Evolutionary conservation across 257 asterid genomes (phyloP).

Genomic region (Rehmannia glutinosa): DNA sequence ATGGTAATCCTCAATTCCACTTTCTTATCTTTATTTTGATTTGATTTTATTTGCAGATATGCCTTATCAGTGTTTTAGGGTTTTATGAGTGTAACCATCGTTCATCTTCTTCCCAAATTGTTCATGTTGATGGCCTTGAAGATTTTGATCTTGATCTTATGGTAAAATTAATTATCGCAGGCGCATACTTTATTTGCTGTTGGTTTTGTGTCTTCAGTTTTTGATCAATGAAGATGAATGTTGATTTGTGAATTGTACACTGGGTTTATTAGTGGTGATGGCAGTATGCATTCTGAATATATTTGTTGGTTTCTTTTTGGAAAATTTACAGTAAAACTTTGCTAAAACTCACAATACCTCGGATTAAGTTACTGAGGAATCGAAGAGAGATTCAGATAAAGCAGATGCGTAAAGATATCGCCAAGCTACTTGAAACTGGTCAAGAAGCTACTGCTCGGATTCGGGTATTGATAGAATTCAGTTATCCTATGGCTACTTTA

Average conservation of each 20-base stretch:
- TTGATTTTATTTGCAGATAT: background rate
- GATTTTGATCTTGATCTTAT: background rate
- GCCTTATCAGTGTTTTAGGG: constrained; percentile 22
- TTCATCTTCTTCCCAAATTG: background rate
- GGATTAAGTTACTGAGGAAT: constrained; percentile 85
- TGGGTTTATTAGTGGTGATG: too few relatives aligned
- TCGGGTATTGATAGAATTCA: too few relatives aligned
- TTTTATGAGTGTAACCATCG: constrained; percentile 2
- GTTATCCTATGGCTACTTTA: too few relatives aligned
- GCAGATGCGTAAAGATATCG: constrained; percentile 87
- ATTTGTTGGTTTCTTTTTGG: too few relatives aligned
- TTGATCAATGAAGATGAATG: background rate
- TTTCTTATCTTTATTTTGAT: background rate
- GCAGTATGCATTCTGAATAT: too few relatives aligned
- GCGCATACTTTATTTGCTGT: background rate
- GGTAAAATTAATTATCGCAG: background rate
- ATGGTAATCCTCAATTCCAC: constrained; percentile 45
- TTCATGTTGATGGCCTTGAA: background rate
- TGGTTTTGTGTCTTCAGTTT: background rate
- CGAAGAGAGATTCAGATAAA: constrained; percentile 84
- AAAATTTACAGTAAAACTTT: constrained; percentile 72
- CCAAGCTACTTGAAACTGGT: constrained; percentile 94
- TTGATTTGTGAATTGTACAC: background rate
- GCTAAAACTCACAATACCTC: constrained; percentile 74
- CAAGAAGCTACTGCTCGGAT: constrained; percentile 98